A percentile compares a stretch with the other conserved stretches of the same genome.
These are phyloP conservation scores for Papilionanthe hybrid DNA, from an alignment of 116 monocot genomes.

Conservation along the genomic window DNA sequence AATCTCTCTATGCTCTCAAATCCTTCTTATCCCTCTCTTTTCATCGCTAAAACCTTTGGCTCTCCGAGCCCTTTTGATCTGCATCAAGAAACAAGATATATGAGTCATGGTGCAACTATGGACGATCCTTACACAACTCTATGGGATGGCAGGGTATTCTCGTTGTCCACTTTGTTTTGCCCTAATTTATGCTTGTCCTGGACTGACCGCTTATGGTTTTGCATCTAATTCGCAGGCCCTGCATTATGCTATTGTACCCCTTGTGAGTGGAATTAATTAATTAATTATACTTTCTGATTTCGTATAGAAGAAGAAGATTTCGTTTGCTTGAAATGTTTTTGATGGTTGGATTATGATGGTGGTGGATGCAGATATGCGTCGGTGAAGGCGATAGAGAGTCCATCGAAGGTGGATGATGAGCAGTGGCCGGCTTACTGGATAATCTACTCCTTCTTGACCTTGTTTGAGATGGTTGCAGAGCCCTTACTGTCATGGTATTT, in stretches of 20 bases:
- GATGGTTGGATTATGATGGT: background rate
- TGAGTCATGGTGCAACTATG: no score
- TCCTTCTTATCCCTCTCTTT: no score
- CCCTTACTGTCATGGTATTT: conserved; percentile 21
- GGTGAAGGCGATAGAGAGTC: conserved; percentile 41
- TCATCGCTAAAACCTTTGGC: no score
- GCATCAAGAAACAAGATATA: no score
- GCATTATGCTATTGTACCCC: conserved; percentile 73
- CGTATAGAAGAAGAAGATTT: background rate
- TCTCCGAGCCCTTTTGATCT: no score
- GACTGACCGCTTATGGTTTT: no score
- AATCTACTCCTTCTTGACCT: conserved; percentile 34
- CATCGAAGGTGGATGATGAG: conserved; percentile 36
- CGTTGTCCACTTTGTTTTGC: no score
- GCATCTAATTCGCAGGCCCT: conserved; percentile 37
- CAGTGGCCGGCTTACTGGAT: conserved; percentile 52
- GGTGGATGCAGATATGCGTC: conserved; percentile 30
- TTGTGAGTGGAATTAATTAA: conserved; percentile 40
- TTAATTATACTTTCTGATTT: background rate
- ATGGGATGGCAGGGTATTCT: no score
- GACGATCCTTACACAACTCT: background rate
- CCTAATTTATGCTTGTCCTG: no score
- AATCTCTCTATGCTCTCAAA: no score
- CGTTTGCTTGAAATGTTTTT: background rate
- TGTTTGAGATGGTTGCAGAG: conserved; percentile 38